Percentiles rank a stretch among this genome's conserved stretches.
Conservation (phyloP, 2,329 filamentous ascomycete species). For the Salinomyces thailandicus region DNA sequence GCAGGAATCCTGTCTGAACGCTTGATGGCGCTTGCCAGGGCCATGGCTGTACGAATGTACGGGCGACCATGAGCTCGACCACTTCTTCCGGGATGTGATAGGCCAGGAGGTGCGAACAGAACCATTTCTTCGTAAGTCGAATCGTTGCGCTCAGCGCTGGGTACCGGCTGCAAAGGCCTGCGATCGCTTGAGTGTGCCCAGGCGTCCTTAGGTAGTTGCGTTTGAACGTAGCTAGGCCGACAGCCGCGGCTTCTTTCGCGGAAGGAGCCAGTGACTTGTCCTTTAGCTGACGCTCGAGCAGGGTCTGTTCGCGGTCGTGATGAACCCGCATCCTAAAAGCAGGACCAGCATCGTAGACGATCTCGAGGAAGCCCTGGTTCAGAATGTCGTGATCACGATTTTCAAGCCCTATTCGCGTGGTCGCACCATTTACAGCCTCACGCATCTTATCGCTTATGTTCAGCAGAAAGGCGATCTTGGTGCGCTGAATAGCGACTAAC, state of each 20-base stretch:
- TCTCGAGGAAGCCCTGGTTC: slow-evolving; percentile 74
- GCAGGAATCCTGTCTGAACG: slow-evolving; percentile 66
- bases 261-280: slow-evolving; percentile 58
- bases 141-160: slow-evolving; percentile 72
- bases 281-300: slow-evolving; percentile 69
- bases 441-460: slow-evolving; percentile 64
- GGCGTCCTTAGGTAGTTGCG: slow-evolving; percentile 62
- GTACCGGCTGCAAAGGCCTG: slow-evolving; percentile 69
- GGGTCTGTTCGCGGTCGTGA: slow-evolving; percentile 72
- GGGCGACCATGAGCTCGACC: slow-evolving; percentile 70
- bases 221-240: slow-evolving; percentile 59
- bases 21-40: slow-evolving; percentile 73
- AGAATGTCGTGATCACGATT: slow-evolving; percentile 57
- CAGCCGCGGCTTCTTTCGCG: slow-evolving; percentile 57
- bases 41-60: slow-evolving; percentile 68
- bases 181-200: slow-evolving; percentile 69
- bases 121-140: slow-evolving; percentile 82
- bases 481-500: slow-evolving; percentile 78
- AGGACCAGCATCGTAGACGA: slow-evolving; percentile 60
- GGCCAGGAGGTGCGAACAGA: slow-evolving; percentile 67
- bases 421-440: slow-evolving; percentile 49
- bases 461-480: slow-evolving; percentile 78
- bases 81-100: slow-evolving; percentile 69
- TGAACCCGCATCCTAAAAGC: slow-evolving; percentile 79
- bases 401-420: slow-evolving; percentile 68